Conservation (phyloP, 495 filamentous ascomycete genomes). For the Tuber brumale region DNA sequence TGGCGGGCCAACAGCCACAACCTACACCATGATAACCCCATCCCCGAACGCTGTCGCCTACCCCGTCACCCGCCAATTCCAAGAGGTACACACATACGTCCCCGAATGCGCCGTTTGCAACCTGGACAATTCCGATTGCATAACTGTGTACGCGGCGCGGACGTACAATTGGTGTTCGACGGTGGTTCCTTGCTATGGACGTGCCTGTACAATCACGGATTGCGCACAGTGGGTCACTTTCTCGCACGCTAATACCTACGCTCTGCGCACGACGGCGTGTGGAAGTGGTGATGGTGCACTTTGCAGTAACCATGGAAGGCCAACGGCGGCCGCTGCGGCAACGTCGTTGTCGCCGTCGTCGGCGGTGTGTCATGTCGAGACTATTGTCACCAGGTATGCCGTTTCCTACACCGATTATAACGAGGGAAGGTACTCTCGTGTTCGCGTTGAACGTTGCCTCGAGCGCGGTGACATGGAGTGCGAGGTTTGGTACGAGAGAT, state of each 20-base stretch:
- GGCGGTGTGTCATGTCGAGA: slow-evolving; percentile 10
- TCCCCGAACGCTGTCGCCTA: slow-evolving; percentile 15
- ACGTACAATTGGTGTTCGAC: slow-evolving; percentile 26
- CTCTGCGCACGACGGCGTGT: slow-evolving; percentile 7
- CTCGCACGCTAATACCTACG: slow-evolving; percentile 19
- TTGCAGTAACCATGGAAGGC: no score
- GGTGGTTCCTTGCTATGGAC: slow-evolving; percentile 15
- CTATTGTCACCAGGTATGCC: slow-evolving; percentile 16
- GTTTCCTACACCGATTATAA: slow-evolving; percentile 15
- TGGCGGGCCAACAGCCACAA: slow-evolving; percentile 8
- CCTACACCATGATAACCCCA: slow-evolving; percentile 25
- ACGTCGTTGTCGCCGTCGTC: slow-evolving; percentile 3
- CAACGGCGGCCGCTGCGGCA: neutral
- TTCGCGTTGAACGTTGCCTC: slow-evolving; percentile 17
- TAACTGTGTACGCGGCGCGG: slow-evolving; percentile 18
- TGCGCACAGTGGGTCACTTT: slow-evolving; percentile 21
- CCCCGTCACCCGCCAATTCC: slow-evolving; percentile 20
- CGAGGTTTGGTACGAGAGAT: slow-evolving; percentile 19
- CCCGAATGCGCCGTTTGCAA: slow-evolving; percentile 30
- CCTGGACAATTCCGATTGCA: slow-evolving; percentile 23
- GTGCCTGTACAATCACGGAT: slow-evolving; percentile 21
- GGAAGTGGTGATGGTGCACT: neutral
- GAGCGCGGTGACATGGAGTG: neutral
- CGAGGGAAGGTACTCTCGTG: neutral
- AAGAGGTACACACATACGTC: slow-evolving; percentile 17